Base-by-base conservation (phyloP, 108 stramenopile genomes). In the Cyclotella sp. region DNA sequence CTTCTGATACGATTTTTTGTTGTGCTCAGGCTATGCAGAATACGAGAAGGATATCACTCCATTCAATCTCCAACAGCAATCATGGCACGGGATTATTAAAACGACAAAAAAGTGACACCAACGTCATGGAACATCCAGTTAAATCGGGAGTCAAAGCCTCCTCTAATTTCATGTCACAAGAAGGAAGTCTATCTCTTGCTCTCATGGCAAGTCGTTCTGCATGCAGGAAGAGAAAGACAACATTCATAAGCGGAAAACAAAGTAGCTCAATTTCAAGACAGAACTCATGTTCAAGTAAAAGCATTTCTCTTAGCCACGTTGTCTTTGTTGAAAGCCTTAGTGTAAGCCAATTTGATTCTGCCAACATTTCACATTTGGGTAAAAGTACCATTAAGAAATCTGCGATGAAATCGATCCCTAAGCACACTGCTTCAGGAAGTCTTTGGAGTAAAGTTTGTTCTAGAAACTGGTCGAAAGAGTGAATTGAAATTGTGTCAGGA, bases 231-330 rank as follows among this genome's bases (percentile, higher is more conserved):
- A 77, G 77, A 29, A 81, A 81, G 66, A 88, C 90, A 5, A 83
- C 84, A 11, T 94, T 94, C 54, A 55, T 92, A 19, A 84, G 70
- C 55, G 76, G 86, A 80, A 78, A 86, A 71, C 64, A 75, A 70
- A 64, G 58, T 61, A 28, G 42, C 62, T 42, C 58, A 28, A 29
- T 52, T 21, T 40, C 75, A 70, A 71, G 69, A 58, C 54, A 75
- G 42, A 58, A 73, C 54, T 71, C 82, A 28, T 68, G 76, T 43
- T 76, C 84, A 13, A 81, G 79, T 55, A 93, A 88, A 73, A 86
- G 85, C 26, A 78, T 93, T n/a, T 70, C 89, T 21, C 73, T 93
- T 27, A 87, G 81, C 51, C 86, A 89, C 74, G 92, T 93, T n/a
- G 73, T 91, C 11, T 93, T 93, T 58, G 46, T 73, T n/a, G 70